phyloP scores from a whole-genome alignment of 106 monocot genomes.

The Amphibolis antarctica region DNA sequence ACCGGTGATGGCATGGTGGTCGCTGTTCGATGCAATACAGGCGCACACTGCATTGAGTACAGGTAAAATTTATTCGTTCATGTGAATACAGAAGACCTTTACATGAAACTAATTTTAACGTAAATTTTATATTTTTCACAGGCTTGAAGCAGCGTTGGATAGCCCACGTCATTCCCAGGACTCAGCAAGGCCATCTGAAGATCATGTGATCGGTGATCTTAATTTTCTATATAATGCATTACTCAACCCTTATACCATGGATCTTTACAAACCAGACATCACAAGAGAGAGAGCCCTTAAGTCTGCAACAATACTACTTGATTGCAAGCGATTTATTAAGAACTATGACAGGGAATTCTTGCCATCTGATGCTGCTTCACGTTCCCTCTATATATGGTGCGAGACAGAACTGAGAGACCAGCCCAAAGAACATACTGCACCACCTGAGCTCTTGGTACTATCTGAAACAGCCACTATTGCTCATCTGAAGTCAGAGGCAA shows the following conservation, averaged over 20 bases:
- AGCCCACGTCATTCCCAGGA: background rate
- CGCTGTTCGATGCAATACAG: conserved; percentile 40
- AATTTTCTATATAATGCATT: conserved; percentile 43
- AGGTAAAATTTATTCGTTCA: too few species aligned
- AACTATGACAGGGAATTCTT: conserved; percentile 29
- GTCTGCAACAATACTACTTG: conserved; percentile 41
- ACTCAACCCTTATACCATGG: conserved; percentile 50
- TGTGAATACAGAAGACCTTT: too few species aligned
- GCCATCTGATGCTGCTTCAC: conserved; percentile 12
- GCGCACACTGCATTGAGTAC: conserved; percentile 41
- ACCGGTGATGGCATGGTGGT: conserved; percentile 26
- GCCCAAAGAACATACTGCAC: conserved; percentile 22
- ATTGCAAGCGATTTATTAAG: conserved; percentile 79
- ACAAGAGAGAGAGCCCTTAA: conserved; percentile 3
- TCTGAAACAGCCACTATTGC: conserved; percentile 35
- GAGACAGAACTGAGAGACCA: conserved; percentile 33
- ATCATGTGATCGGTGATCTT: conserved; percentile 36
- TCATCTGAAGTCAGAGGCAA: conserved; percentile 46
- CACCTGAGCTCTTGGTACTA: conserved; percentile 52
- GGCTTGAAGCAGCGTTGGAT: conserved; percentile 24
- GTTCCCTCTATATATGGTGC: conserved; percentile 32
- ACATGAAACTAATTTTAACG: too few species aligned
- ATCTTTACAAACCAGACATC: conserved; percentile 24
- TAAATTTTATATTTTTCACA: conserved; percentile 33
- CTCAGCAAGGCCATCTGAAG: conserved; percentile 9